Base-by-base conservation (phyloP, 768 basidiomycete species). In the Rhodocollybia butyracea region DNA sequence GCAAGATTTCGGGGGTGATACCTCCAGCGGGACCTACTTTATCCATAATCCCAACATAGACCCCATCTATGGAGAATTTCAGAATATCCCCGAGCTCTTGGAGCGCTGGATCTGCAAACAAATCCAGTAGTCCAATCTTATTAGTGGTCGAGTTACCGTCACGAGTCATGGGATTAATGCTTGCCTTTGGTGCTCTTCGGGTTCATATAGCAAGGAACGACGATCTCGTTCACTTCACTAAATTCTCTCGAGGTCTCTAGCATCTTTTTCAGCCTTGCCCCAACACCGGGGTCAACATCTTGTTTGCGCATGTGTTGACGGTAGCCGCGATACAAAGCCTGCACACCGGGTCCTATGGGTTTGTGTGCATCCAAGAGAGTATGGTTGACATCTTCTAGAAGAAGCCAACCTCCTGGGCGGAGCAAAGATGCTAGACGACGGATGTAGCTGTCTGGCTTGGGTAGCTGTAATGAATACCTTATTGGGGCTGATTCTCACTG, bases 191-290 rank as follows among this genome's bases (percentile, higher is more conserved):
- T 50, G 34, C 48, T 50, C 5, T 38, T 50, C 2, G 48, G 48
- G 34, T 50, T 50, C 48, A 50, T 50, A 34, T 50, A 50, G 27
- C 48, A 50, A 17, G 48, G 48, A 38, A 50, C n/a, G 22, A 50
- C 32, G 22, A 17, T 15, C 32, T 50, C 48, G 5, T 50, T 50
- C 3, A 50, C 34, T 50, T 50, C 48, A n/a, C 36, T 39, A 26
- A 50, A 50, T 17, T 50, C 5, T 38, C 38, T 50, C 13, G 48
- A 38, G 13, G 34, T 26, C 38, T 50, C 34, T 1, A 50, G 48
- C 48, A 50, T 50, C 24, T 31, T 39, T n/a, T 50, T 50, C 15
- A 50, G 22, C 21, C 22, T 21, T 1, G 48, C 48, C 21, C 48
- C 48, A 24, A 50, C 48, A 13, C 22, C 24, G 12, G 48, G 48